Conservation (phyloP, 441 rosid genomes). For the Jatropha multifida region DNA sequence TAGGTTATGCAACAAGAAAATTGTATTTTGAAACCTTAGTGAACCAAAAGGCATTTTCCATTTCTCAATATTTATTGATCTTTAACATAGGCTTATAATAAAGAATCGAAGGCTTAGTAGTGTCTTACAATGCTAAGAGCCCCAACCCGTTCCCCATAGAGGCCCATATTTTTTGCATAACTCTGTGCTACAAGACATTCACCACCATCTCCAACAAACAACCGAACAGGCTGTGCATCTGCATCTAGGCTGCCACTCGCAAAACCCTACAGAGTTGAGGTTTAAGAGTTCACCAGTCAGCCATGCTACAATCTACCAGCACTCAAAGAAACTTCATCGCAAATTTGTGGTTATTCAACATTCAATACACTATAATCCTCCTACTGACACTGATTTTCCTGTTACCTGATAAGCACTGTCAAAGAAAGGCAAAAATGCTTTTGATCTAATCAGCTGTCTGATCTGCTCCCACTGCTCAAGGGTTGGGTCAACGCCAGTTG, state of each 20-base stretch:
- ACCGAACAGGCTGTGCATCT: conserved; percentile 75
- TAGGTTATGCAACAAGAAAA: neutral
- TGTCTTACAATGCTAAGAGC: conserved; percentile 87
- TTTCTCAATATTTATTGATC: conserved; percentile 1
- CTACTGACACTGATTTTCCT: neutral
- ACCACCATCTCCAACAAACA: conserved; percentile 94
- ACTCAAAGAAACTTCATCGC: conserved; percentile 12
- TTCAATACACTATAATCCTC: neutral
- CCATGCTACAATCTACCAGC: conserved; percentile 15
- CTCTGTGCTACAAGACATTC: conserved; percentile 89
- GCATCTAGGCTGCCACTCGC: conserved; percentile 88
- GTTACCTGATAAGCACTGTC: conserved; percentile 96
- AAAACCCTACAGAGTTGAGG: conserved; percentile 55
- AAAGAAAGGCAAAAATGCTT: conserved; percentile 73
- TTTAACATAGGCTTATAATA: neutral
- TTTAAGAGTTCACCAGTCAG: conserved; percentile 15
- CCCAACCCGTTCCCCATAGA: conserved; percentile 93
- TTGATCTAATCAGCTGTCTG: conserved; percentile 68
- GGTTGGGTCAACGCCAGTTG: conserved; percentile 95
- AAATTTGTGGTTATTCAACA: neutral
- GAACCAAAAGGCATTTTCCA: neutral
- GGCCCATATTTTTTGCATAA: conserved; percentile 96
- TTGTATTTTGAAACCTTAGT: neutral
- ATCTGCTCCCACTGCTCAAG: conserved; percentile 80
- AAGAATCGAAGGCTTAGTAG: conserved; percentile 18